Conservation (phyloP, 768 basidiomycete genomes). For the Boletus vinaceobasis region DNA sequence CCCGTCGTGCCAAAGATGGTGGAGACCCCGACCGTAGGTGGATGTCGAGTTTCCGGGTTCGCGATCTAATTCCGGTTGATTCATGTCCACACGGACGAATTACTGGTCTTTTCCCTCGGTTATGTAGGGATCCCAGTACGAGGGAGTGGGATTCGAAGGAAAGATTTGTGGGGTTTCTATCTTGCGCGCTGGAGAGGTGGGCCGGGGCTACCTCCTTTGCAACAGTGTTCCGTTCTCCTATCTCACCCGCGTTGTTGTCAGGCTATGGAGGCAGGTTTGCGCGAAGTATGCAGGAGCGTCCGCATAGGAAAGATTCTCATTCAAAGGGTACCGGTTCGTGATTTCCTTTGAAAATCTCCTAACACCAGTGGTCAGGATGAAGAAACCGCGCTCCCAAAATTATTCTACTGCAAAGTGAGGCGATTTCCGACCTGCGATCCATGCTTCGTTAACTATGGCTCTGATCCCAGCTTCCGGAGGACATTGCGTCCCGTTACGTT, state of each 20-base stretch:
- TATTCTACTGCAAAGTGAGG: slow-evolving; percentile 83
- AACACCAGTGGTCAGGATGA: slow-evolving; percentile 63
- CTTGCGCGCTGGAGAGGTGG: slow-evolving; percentile 86
- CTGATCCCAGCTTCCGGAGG: slow-evolving; percentile 72
- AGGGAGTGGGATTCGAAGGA: slow-evolving; percentile 93
- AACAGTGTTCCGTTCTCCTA: neutral
- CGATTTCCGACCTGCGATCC: neutral
- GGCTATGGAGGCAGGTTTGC: slow-evolving; percentile 97
- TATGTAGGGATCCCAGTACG: slow-evolving; percentile 69
- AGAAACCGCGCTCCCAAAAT: slow-evolving; percentile 87
- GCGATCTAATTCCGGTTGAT: neutral
- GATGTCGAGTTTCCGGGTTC: neutral
- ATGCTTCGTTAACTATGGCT: neutral
- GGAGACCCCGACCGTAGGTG: slow-evolving; percentile 75
- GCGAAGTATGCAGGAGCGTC: slow-evolving; percentile 92
- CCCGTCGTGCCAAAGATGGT: slow-evolving; percentile 75
- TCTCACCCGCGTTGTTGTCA: slow-evolving; percentile 26
- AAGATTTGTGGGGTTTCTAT: slow-evolving; percentile 97
- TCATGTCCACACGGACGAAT: neutral
- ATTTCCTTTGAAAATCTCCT: neutral
- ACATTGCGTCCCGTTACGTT: slow-evolving; percentile 88
- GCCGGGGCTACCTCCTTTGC: slow-evolving; percentile 5
- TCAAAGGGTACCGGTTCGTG: slow-evolving; percentile 64
- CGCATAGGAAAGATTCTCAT: slow-evolving; percentile 98
- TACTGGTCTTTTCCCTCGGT: neutral